Base-by-base conservation (phyloP, 768 basidiomycete species). In the Trametes punicea region DNA sequence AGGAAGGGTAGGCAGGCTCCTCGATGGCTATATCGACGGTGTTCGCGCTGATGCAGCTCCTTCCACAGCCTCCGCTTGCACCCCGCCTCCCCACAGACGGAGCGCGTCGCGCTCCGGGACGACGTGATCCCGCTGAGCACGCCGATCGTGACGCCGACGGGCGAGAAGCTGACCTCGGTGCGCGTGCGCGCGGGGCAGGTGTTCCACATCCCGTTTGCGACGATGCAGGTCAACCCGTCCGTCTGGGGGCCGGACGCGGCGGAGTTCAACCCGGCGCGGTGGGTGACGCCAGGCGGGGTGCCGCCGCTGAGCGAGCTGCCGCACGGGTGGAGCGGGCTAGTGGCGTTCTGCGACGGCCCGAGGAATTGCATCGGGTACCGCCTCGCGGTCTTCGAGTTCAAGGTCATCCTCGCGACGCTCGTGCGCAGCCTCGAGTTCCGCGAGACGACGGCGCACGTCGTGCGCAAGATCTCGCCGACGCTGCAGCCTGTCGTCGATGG, bases 341-440 rank as follows among this genome's bases (percentile, higher is more conserved):
- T 71, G 13, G 67, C 76, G 27, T 78, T 78, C 65, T 68, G 68
- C 54, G 76, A 76, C 56, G 77, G 77, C 3, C 75, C 75, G 11
- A 59, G 76, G 20, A 73, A 69, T 46, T 77, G 76, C 62, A 63
- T 76, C 54, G 76, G 76, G 20, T 75, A 70, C 65, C 65, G 74
- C 7, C 64, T 76, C 38, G 74, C 73, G 23, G 57, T 75, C 16
- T 68, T 73, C 41, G 71, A 76, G 64, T 69, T 73, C 67, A 76
- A 76, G 64, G 70, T 72, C 31, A 70, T 75, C 29, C 63, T 75
- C 51, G 67, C 70, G 20, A 69, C 71, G 15, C 64, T 76, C 25
- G 57, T 77, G 31, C 70, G 72, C 26, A 59, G 64, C 40, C 66
- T 77, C 47, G 69, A 70, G 58, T 74, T 77, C 62, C 55, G 63